Base-by-base conservation (phyloP, 208 protist species). In the Trypanosoma theileri region DNA sequence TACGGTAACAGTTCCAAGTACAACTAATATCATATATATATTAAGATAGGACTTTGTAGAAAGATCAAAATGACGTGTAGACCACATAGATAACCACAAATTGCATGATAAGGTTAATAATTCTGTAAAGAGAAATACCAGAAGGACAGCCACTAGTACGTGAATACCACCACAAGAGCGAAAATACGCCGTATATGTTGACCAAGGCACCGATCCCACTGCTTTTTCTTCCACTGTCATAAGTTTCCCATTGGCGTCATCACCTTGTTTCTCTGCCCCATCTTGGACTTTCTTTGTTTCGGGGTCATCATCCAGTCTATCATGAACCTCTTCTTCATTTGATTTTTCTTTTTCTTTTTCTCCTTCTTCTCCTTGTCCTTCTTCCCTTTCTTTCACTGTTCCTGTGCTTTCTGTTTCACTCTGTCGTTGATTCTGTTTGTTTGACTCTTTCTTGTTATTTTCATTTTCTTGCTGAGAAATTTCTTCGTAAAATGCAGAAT, bases 191-290 rank as follows among this genome's bases (percentile, higher is more conserved):
- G 42, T 26, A 62, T 90, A 92, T 3, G 75, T 64, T 17, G 8
- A 17, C 26, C 72, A 52, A 19, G 48, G 17, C 0, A 96, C 83
- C 19, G 66, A 66, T 31, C 88, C 91, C 1, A 54, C 44, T 22
- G 73, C 73, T 26, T 76, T 66, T 8, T 92, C 88, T 63, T 95
- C 89, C 21, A 52, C 46, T n/a, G 59, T 50, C 14, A 84, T 83
- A 0, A 94, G 61, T 19, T 41, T 54, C 16, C 42, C 63, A 26
- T 63, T 52, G 7, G 10, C 35, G 17, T 21, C 17, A 17, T 44
- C 28, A 16, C 10, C 4, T 13, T 10, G 13, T 26, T 46, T 7
- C 26, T 48, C n/a, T 2, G 9, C 53, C 10, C 0, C 10, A 28
- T 35, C 46, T 28, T 45, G 53, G 40, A 17, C 46, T 45, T 42